phyloP scores from a whole-genome alignment of 345 rosid genomes.

The Eucalyptus coolabah region DNA sequence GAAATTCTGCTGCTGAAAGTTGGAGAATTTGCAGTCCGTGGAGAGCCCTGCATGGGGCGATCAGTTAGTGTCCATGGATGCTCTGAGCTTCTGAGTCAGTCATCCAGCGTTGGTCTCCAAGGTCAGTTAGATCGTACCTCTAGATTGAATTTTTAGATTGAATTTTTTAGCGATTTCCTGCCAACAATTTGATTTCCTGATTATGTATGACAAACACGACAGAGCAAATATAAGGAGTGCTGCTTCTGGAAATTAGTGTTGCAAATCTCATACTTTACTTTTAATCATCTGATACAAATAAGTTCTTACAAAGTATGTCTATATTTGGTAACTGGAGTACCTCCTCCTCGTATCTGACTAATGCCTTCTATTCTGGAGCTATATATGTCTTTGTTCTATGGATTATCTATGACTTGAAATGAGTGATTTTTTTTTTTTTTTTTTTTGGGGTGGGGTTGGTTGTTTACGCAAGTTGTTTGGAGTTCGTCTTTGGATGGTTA shows the following conservation, averaged over 20 bases:
- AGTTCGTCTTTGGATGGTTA: background rate
- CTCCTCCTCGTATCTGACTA: background rate
- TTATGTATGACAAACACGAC: background rate
- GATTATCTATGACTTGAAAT: background rate
- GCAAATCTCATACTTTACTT: background rate
- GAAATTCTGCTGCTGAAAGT: constrained; percentile 15
- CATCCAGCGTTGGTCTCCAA: constrained; percentile 16
- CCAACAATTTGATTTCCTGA: background rate
- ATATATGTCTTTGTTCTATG: background rate
- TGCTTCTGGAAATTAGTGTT: background rate
- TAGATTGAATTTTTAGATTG: background rate
- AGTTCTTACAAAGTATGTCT: background rate
- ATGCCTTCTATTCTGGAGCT: background rate
- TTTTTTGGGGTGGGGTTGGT: background rate
- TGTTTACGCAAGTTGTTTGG: background rate
- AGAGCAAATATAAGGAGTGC: background rate
- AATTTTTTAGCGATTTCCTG: background rate
- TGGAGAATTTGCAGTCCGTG: constrained; percentile 5
- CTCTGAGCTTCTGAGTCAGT: constrained; percentile 38
- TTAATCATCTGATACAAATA: background rate
- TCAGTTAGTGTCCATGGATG: constrained; percentile 92
- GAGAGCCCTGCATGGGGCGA: constrained; percentile 64
- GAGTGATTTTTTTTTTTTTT: background rate
- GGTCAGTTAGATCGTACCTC: constrained; percentile 17
- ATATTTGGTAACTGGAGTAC: background rate